A percentile compares a stretch with the other conserved stretches of the same genome.
Conservation (phyloP, 148 eudicot species). For the Arctostaphylos glauca region DNA sequence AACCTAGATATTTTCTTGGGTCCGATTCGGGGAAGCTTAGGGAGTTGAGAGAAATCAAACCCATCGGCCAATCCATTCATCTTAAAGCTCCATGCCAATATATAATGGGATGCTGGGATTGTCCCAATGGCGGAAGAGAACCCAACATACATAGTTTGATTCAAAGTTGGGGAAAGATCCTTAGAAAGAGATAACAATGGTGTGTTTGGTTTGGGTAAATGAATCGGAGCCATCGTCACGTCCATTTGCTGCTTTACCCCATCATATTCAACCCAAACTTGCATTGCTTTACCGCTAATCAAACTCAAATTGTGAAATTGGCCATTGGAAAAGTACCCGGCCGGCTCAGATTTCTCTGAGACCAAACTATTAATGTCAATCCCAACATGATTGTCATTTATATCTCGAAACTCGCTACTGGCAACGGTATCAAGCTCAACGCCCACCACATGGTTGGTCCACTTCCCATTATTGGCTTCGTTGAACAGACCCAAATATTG, state of each 20-base stretch:
- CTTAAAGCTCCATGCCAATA: slow-evolving; percentile 35
- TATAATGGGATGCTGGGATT: slow-evolving; percentile 17
- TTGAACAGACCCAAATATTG: slow-evolving; percentile 32
- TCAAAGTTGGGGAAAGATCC: slow-evolving; percentile 32
- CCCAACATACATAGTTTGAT: slow-evolving; percentile 35
- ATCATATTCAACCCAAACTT: slow-evolving; percentile 50
- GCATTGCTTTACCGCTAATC: slow-evolving; percentile 40
- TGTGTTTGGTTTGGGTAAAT: slow-evolving; percentile 27
- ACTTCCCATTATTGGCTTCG: slow-evolving; percentile 16
- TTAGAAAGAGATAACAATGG: slow-evolving; percentile 28
- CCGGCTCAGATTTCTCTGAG: slow-evolving; percentile 28
- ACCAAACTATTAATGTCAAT: slow-evolving; percentile 38
- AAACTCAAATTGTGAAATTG: slow-evolving; percentile 27
- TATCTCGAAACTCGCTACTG: slow-evolving; percentile 31
- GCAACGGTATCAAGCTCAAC: slow-evolving; percentile 40
- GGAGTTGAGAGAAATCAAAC: slow-evolving; percentile 30
- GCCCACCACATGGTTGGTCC: slow-evolving; percentile 34
- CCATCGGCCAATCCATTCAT: slow-evolving; percentile 17
- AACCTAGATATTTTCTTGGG: slow-evolving; percentile 17
- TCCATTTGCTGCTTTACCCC: slow-evolving; percentile 25
- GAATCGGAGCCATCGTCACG: slow-evolving; percentile 43
- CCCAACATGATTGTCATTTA: slow-evolving; percentile 47
- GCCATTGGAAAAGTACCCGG: slow-evolving; percentile 32
- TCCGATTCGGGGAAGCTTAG: slow-evolving; percentile 24
- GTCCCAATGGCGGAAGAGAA: slow-evolving; percentile 36